These are phyloP conservation scores for Filosporella fistucella DNA, from an alignment of 495 filamentous ascomycete genomes.

Conservation along the genomic window DNA sequence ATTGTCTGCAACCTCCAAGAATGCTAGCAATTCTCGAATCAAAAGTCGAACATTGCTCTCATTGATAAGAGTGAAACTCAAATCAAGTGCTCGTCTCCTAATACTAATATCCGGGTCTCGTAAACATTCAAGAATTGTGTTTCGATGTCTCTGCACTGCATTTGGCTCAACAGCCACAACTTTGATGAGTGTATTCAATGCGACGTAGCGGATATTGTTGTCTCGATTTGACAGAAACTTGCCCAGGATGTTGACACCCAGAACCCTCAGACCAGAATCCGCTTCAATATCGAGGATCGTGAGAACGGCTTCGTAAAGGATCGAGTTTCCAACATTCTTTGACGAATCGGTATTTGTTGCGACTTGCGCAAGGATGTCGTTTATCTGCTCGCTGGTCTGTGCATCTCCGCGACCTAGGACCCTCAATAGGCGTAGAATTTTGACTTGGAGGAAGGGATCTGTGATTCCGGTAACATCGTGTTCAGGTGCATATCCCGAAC, in stretches of 20 bases:
- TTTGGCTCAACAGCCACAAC: constrained; percentile 98
- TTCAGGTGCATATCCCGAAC: constrained; percentile 94
- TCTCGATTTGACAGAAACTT: constrained; percentile 97
- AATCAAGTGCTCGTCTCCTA: constrained; percentile 84
- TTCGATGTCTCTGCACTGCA: constrained; percentile 92
- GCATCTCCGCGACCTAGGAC: constrained; percentile 84
- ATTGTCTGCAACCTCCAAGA: constrained; percentile 93
- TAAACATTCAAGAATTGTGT: constrained; percentile 94
- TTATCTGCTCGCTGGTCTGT: constrained; percentile 92
- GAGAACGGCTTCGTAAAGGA: constrained; percentile 94
- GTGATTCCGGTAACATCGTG: constrained; percentile 98
- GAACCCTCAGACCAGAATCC: constrained; percentile 85
- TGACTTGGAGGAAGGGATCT: constrained; percentile 97
- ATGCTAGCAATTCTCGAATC: constrained; percentile 86
- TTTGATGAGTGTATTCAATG: constrained; percentile 94
- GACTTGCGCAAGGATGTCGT: constrained; percentile 96
- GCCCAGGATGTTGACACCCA: constrained; percentile 96
- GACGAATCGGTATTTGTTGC: constrained; percentile 97
- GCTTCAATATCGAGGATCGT: constrained; percentile 98
- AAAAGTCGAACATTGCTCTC: constrained; percentile 91
- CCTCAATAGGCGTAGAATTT: constrained; percentile 81
- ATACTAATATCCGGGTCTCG: constrained; percentile 99
- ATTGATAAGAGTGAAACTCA: constrained; percentile 97
- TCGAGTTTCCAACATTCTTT: constrained; percentile 97
- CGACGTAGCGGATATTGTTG: constrained; percentile 99